These are phyloP conservation scores for Phanerochaete carnosa DNA, from an alignment of 768 basidiomycete genomes.

Conservation along the genomic window DNA sequence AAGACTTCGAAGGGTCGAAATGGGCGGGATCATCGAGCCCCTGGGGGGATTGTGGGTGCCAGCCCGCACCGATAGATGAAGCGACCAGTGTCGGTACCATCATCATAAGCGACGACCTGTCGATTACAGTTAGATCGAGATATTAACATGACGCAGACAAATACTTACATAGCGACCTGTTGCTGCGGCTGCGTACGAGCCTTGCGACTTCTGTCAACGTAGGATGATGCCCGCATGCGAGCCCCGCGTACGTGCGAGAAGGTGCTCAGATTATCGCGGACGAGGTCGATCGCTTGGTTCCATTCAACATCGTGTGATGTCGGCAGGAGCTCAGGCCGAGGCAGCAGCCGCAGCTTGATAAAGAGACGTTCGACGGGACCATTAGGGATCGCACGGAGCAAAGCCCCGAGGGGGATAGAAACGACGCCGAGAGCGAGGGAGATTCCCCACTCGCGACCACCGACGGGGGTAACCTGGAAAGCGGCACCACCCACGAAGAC, in stretches of 20 bases:
- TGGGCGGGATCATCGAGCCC: slow-evolving; percentile 68
- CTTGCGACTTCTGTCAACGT: slow-evolving; percentile 80
- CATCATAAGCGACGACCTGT: slow-evolving; percentile 64
- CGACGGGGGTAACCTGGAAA: slow-evolving; percentile 81
- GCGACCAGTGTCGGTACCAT: slow-evolving; percentile 77
- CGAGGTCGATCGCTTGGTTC: slow-evolving; percentile 76
- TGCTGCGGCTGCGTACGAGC: slow-evolving; percentile 47
- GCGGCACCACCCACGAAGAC: slow-evolving; percentile 90
- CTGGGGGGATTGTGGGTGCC: slow-evolving; percentile 52
- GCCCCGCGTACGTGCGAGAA: slow-evolving; percentile 86
- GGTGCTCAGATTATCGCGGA: slow-evolving; percentile 82
- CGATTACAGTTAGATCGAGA: slow-evolving; percentile 27
- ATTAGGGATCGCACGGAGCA: slow-evolving; percentile 81
- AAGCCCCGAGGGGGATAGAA: slow-evolving; percentile 82
- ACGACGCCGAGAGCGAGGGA: slow-evolving; percentile 83
- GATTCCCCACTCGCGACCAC: slow-evolving; percentile 90
- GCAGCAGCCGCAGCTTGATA: slow-evolving; percentile 53
- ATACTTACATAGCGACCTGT: slow-evolving; percentile 45
- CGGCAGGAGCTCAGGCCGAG: slow-evolving; percentile 64
- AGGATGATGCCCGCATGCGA: slow-evolving; percentile 81
- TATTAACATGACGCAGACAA: slow-evolving; percentile 16
- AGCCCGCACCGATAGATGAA: slow-evolving; percentile 68
- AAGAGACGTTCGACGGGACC: slow-evolving; percentile 68
- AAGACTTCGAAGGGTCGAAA: slow-evolving; percentile 74
- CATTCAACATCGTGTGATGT: slow-evolving; percentile 57